A percentile compares a stretch with the other conserved stretches of the same genome.
phyloP scores from a whole-genome alignment of 2,329 filamentous ascomycete species.

The Cryphonectria parasitica region DNA sequence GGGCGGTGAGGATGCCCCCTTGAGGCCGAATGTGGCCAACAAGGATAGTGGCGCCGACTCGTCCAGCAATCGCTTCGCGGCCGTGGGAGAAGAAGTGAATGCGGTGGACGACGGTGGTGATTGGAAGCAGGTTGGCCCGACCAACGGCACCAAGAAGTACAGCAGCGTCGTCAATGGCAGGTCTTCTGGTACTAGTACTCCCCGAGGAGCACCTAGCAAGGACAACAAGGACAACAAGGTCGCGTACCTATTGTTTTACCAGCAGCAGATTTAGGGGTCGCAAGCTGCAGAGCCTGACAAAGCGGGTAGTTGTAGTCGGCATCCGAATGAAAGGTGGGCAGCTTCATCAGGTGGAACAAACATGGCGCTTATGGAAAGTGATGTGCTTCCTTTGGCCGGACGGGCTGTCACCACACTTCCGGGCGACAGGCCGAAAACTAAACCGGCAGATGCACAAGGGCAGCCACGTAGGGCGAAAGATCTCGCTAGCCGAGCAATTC shows the following conservation, averaged over 20 bases:
- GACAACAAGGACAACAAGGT: conserved; percentile 88
- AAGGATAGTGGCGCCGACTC: conserved; percentile 59
- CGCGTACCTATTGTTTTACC: conserved; percentile 95
- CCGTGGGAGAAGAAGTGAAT: conserved; percentile 67
- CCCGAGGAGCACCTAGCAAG: conserved; percentile 61
- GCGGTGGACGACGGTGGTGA: conserved; percentile 63
- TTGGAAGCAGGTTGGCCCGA: conserved; percentile 79
- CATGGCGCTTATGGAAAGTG: too few species aligned
- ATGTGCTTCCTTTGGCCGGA: background rate
- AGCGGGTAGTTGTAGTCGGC: background rate
- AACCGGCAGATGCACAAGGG: background rate
- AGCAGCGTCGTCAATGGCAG: conserved; percentile 70
- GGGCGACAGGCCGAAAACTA: background rate
- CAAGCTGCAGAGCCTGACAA: background rate
- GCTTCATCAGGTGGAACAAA: background rate
- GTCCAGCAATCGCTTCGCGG: conserved; percentile 73
- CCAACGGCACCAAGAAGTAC: conserved; percentile 77
- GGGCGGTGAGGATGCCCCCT: conserved; percentile 75
- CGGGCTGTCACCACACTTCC: background rate
- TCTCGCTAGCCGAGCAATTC: background rate
- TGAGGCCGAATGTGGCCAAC: conserved; percentile 66
- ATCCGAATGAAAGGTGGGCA: background rate
- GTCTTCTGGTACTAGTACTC: conserved; percentile 52
- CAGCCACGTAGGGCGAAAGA: background rate
- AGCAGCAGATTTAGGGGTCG: conserved; percentile 43